Evolutionary conservation across 768 basidiomycete species (phyloP), one percentile per base, ranked within the genome.

Genomic region (Naganishia vaughanmartiniae): DNA sequence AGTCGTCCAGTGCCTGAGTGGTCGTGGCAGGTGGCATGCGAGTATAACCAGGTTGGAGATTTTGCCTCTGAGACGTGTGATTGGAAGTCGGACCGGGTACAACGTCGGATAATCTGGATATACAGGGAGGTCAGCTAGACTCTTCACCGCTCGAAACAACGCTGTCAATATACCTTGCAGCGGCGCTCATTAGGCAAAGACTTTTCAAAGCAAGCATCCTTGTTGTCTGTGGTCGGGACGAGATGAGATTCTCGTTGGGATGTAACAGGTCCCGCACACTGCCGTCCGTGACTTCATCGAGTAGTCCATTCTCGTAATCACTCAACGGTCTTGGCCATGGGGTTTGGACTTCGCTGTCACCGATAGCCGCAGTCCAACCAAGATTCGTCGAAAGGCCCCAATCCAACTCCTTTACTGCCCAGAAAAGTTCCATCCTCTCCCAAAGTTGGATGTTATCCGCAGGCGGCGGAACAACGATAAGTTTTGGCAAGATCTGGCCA

Each of bases 371-470:
- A 6, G 74, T 63, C 79, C 79, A 80, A 19, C 79, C 79, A 74
- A 76, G 78, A 3, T 77, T 74, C 0, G 74, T 66, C 0, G 73
- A 70, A 1, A 75, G 72, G 36, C 70, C 72, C 77, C 78, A 80
- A 65, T 80, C 79, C 42, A 77, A 74, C 72, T 55, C 54, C 66
- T 80, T 80, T 2, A 77, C 76, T n/a, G 77, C 77, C 79, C 79
- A 80, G 60, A 80, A 80, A 0, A 75, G 73, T 69, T 73, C 71
- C 2, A 73, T 70, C n/a, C 79, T 51, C 48, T 80, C 79, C 10
- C 74, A 76, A 2, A 80, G 33, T 26, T 78, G 74, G 26, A 80
- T 76, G 68, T 74, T 72, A 42, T 80, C 79, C 26, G 75, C 67
- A 26, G 76, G 71, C 14, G 79, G 76, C 7, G 76, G 76, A 4